Conservation (phyloP, 2,329 filamentous ascomycete genomes). For the Chlorencoelia australis region DNA sequence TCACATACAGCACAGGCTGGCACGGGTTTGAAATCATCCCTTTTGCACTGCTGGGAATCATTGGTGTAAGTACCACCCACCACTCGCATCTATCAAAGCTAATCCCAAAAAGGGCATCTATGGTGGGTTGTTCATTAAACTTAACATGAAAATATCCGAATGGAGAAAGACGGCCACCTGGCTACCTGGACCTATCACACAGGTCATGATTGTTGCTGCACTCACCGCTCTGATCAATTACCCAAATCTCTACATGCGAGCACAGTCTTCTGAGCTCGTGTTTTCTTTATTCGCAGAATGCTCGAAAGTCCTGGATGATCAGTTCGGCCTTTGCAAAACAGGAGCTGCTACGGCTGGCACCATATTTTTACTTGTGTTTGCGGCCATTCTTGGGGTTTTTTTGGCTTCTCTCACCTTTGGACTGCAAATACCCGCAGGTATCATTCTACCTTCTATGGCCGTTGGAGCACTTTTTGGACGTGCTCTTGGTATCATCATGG, state of each 20-base stretch:
- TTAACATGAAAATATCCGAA: constrained; percentile 77
- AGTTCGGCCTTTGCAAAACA: constrained; percentile 81
- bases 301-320: constrained; percentile 69
- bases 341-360: constrained; percentile 74
- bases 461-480: constrained; percentile 87
- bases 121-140: constrained; percentile 86
- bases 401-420: constrained; percentile 86
- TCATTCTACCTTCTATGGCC: constrained; percentile 91
- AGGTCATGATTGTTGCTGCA: constrained; percentile 71
- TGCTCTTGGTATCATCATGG: constrained; percentile 78
- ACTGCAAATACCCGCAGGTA: constrained; percentile 86
- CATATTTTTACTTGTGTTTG: constrained; percentile 72
- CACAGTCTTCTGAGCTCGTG: constrained; percentile 83
- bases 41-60: constrained; percentile 74
- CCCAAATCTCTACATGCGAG: constrained; percentile 92
- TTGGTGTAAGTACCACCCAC: constrained; percentile 45
- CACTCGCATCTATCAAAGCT: constrained; percentile 7
- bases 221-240: constrained; percentile 87
- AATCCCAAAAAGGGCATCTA: constrained; percentile 59
- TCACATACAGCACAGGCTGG: constrained; percentile 86
- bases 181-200: constrained; percentile 63
- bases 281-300: constrained; percentile 90
- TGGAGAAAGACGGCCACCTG: constrained; percentile 62
- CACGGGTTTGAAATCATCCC: constrained; percentile 89
- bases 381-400: constrained; percentile 73